Conservation (phyloP, 176 grass and related monocot species). For the Chrysopogon serrulatus region DNA sequence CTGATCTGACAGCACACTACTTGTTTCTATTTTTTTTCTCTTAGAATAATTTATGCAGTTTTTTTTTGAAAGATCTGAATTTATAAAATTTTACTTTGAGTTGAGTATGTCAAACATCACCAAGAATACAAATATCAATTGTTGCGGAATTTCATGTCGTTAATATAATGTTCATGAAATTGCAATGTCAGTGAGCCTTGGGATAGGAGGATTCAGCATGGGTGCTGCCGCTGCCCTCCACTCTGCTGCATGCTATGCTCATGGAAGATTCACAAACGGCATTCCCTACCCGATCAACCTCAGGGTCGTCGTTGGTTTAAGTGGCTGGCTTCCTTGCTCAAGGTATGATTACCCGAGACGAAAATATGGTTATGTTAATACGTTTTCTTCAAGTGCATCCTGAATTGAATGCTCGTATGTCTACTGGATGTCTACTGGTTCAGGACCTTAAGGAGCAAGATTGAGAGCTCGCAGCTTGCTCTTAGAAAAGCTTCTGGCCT, state of each 20-base stretch:
- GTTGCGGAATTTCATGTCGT: not conserved
- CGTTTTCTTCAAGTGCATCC: not conserved
- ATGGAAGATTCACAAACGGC: constrained; percentile 73
- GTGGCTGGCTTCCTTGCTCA: constrained; percentile 95
- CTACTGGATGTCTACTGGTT: constrained; percentile 19
- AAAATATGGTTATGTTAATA: not conserved
- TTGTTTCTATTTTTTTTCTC: not conserved
- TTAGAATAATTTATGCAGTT: not conserved
- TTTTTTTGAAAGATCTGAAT: no score
- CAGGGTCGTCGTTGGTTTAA: constrained; percentile 61
- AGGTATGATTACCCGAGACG: constrained; percentile 26
- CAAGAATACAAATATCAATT: not conserved
- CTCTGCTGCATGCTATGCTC: constrained; percentile 74
- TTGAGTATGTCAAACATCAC: not conserved
- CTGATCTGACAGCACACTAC: not conserved
- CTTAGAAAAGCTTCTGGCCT: constrained; percentile 58
- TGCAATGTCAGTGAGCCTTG: constrained; percentile 64
- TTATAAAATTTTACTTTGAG: not conserved
- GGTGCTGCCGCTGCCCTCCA: constrained; percentile 67
- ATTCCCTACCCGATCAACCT: constrained; percentile 61
- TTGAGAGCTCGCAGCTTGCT: constrained; percentile 76
- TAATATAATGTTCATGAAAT: not conserved
- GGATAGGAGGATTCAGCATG: constrained; percentile 98
- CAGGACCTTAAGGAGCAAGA: constrained; percentile 76
- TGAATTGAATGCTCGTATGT: not conserved